Percentiles rank a stretch among this genome's conserved stretches.
These are phyloP conservation scores for Wickerhamiella infanticola DNA, from an alignment of 1,139 yeast genomes.

Conservation along the genomic window DNA sequence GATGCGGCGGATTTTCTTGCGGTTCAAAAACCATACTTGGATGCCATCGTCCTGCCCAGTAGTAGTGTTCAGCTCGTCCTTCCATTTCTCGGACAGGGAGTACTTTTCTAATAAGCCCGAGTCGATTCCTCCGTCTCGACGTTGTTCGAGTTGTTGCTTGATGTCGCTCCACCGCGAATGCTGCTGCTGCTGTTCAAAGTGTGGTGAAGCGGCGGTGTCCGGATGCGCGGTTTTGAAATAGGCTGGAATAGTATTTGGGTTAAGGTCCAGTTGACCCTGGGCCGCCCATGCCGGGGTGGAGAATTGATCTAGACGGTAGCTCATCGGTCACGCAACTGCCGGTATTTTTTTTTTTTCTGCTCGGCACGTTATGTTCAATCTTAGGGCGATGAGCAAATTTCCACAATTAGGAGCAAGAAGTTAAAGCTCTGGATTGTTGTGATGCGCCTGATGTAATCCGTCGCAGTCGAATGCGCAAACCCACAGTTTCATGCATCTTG, in stretches of 20 bases:
- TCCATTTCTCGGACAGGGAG: constrained; percentile 11
- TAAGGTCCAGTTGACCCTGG: not conserved
- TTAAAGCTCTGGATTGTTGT: not conserved
- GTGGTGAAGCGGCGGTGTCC: not conserved
- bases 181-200: not conserved
- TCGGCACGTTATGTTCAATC: too few species aligned
- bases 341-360: too few species aligned
- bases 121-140: constrained; percentile 5
- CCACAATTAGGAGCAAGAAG: too few species aligned
- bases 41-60: not conserved
- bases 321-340: not conserved
- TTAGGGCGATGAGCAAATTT: too few species aligned
- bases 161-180: not conserved
- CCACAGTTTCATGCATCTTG: not conserved
- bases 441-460: not conserved
- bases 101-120: constrained; percentile 9
- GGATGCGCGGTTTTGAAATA: not conserved
- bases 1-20: constrained; percentile 2
- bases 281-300: constrained; percentile 2
- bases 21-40: not conserved
- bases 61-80: constrained; percentile 6
- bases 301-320: constrained; percentile 1
- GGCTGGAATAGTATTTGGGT: not conserved
- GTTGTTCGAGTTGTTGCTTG: not conserved
- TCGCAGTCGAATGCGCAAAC: not conserved